phyloP scores from a whole-genome alignment of 129 eudicot species.

The Sambucus nigra region DNA sequence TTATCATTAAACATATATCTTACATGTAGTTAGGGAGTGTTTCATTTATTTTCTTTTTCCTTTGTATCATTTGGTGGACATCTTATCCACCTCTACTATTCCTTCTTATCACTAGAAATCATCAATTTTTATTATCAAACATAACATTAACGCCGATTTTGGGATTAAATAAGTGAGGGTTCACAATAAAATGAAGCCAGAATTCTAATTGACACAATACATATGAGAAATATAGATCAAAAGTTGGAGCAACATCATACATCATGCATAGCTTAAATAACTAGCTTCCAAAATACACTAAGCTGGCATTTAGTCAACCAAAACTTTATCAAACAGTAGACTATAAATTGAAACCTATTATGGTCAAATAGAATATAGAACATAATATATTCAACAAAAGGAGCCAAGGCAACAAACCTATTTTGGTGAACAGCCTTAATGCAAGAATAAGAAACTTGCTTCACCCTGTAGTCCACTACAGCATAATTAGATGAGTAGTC shows the following conservation, averaged over 20 bases:
- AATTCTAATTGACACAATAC: neutral
- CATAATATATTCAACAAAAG: constrained; percentile 4
- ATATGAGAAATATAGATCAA: neutral
- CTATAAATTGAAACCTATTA: neutral
- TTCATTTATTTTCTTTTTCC: too few species aligned
- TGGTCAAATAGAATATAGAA: constrained; percentile 2
- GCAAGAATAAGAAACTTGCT: constrained; percentile 65
- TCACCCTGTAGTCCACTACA: constrained; percentile 65
- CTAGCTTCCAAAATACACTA: neutral
- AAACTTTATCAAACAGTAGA: neutral
- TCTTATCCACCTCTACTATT: too few species aligned
- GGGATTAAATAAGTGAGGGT: too few species aligned
- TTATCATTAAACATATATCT: too few species aligned
- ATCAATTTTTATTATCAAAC: too few species aligned
- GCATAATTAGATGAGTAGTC: constrained; percentile 40
- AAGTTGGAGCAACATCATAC: neutral
- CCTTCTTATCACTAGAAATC: neutral
- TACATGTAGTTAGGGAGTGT: too few species aligned
- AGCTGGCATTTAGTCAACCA: neutral
- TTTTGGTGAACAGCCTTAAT: constrained; percentile 65
- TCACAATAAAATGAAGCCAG: neutral
- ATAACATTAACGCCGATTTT: too few species aligned
- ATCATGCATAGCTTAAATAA: neutral
- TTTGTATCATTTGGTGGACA: too few species aligned
- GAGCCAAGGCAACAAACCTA: constrained; percentile 47